phyloP scores from a whole-genome alignment of 2,329 filamentous ascomycete genomes.

The Whalleya microplaca region DNA sequence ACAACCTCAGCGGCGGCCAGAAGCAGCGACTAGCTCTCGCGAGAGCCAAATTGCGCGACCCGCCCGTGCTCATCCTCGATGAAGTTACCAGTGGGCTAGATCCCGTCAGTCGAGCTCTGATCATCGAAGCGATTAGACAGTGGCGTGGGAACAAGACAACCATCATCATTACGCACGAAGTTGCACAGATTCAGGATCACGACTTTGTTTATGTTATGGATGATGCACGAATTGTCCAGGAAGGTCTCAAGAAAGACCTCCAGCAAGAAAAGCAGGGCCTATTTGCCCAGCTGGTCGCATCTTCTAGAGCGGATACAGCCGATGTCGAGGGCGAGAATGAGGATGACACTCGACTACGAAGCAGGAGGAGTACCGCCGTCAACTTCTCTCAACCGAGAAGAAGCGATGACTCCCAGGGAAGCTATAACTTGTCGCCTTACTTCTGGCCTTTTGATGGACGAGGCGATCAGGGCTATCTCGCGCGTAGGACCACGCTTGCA shows the following conservation, averaged over 20 bases:
- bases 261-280: slow-evolving; percentile 44
- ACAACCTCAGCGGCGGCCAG: slow-evolving; percentile 81
- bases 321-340: slow-evolving; percentile 12
- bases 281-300: slow-evolving; percentile 49
- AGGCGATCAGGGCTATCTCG: slow-evolving; percentile 1
- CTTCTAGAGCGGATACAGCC: slow-evolving; percentile 10
- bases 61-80: slow-evolving; percentile 82
- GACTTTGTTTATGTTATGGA: slow-evolving; percentile 86
- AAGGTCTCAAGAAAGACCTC: slow-evolving; percentile 66
- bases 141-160: slow-evolving; percentile 86
- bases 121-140: slow-evolving; percentile 74
- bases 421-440: slow-evolving; percentile 11
- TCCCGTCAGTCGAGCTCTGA: slow-evolving; percentile 64
- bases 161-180: slow-evolving; percentile 90
- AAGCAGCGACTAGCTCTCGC: slow-evolving; percentile 81
- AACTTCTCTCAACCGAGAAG: slow-evolving; percentile 28
- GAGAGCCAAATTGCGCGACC: slow-evolving; percentile 74
- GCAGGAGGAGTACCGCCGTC: slow-evolving; percentile 4
- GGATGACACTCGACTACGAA: background rate
- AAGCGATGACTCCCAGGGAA: slow-evolving; percentile 12
- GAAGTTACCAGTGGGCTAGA: slow-evolving; percentile 89
- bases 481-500: slow-evolving; percentile 3
- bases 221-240: slow-evolving; percentile 66
- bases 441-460: slow-evolving; percentile 13
- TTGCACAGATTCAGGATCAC: slow-evolving; percentile 70